These are phyloP conservation scores for Backusella luteola DNA, from an alignment of 192 early-diverging fungal species.

Conservation along the genomic window DNA sequence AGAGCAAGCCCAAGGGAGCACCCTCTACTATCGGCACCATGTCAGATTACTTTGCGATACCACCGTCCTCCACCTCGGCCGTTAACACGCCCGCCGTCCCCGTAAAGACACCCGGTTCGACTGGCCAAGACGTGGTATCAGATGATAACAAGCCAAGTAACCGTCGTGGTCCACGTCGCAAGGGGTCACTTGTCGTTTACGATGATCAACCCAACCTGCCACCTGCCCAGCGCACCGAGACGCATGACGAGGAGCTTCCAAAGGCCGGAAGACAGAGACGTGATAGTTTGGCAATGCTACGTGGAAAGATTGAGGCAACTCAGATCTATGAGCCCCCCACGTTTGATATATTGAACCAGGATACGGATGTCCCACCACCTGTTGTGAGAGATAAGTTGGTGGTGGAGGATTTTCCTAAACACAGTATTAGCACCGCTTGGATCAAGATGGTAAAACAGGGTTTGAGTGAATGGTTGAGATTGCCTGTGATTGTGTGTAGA, in stretches of 20 bases:
- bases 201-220: constrained; percentile 52
- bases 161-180: constrained; percentile 37
- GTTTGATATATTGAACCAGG: constrained; percentile 40
- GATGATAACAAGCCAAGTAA: constrained; percentile 6
- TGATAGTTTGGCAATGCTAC: constrained; percentile 15
- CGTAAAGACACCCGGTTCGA: not conserved
- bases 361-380: constrained; percentile 62
- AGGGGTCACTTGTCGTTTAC: constrained; percentile 63
- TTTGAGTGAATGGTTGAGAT: constrained; percentile 55
- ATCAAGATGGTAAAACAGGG: constrained; percentile 73
- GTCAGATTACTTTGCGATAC: constrained; percentile 25
- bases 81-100: not conserved
- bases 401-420: constrained; percentile 61
- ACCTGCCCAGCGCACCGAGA: constrained; percentile 4
- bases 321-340: constrained; percentile 56
- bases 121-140: not conserved
- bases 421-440: constrained; percentile 62
- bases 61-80: not conserved
- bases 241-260: constrained; percentile 7
- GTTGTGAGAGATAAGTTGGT: constrained; percentile 55
- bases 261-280: not conserved
- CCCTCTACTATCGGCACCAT: constrained; percentile 13
- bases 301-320: constrained; percentile 37
- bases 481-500: constrained; percentile 36
- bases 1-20: constrained; percentile 16